These are phyloP conservation scores for Colletotrichum eleusines DNA, from an alignment of 2,329 filamentous ascomycete species.

Conservation along the genomic window DNA sequence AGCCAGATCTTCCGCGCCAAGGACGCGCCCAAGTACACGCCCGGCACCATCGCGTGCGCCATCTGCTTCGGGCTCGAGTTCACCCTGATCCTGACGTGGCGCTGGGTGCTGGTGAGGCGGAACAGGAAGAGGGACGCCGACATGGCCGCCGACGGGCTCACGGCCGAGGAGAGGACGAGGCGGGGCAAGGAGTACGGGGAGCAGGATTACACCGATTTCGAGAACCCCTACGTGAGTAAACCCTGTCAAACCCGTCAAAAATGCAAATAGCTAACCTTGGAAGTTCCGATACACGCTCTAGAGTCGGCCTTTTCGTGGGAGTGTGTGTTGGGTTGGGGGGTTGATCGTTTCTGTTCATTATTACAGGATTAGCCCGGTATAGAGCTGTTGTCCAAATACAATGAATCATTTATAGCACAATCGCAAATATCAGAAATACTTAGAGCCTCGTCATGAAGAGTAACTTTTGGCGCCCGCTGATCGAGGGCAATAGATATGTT, in stretches of 20 bases:
- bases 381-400: neutral
- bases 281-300: constrained; percentile 24
- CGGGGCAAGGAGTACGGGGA: constrained; percentile 52
- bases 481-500: neutral
- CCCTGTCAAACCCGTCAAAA: fast-evolving
- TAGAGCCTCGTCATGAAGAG: neutral
- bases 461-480: no score
- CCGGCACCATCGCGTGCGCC: constrained; percentile 55
- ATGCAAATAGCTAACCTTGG: neutral
- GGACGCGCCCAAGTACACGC: constrained; percentile 59
- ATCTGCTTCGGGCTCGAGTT: constrained; percentile 55
- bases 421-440: neutral
- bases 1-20: constrained; percentile 59
- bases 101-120: constrained; percentile 54
- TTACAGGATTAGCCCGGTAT: no score
- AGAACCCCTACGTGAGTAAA: constrained; percentile 52
- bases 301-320: no score
- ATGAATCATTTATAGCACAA: neutral
- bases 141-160: constrained; percentile 48
- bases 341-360: neutral
- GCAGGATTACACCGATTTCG: constrained; percentile 53
- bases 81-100: constrained; percentile 54
- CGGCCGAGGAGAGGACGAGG: constrained; percentile 50
- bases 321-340: fast-evolving
- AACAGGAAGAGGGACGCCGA: constrained; percentile 52